Base-by-base conservation (phyloP, 805 yeast genomes). In the Candida namnaoensis region DNA sequence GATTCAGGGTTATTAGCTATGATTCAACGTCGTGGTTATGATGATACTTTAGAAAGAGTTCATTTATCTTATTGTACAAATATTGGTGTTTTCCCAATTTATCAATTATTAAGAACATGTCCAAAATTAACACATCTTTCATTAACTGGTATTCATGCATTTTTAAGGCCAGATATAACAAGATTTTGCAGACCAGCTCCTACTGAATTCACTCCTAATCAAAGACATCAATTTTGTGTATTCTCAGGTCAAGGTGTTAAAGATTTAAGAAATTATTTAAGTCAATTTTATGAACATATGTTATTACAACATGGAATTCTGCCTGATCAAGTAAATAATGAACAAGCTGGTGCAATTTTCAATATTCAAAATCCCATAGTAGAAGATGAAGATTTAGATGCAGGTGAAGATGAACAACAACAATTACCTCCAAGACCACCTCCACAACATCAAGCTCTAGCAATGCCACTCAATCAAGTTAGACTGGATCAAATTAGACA, bases 151-250 rank as follows among this genome's bases (percentile, higher is more conserved):
- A 88, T 91, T 25, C 70, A 82, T 1, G 84, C 95, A n/a, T 91
- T 93, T 64, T 71, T 91, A 57, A 73, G 95, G 45, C 72, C 82
- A 9, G 97, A 91, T 54, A 78, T 91, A 38, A 83, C 91, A 1
- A 79, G 76, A 48, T 90, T 78, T 61, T 90, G 97, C 60, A 80
- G 98, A 27, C 85, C 82, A 8, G 93, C 98, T 2, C 98, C 99
- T 5, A 78, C 84, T 11, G 97, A 88, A 52, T 90, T 93, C 59
- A 88, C 82, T 41, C 86, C 81, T 42, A 82, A 82, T 53, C 99
- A 93, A 60, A 81, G 81, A 48, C 74, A 80, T 23, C 72, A 85
- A 38, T 91, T 93, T 56, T 91, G 98, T 65, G 99, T 91, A 11
- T 93, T 88, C 57, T 81, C 91, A 32, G 98, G 98, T 2, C 77